Base-by-base conservation (phyloP, 768 basidiomycete genomes). In the Boletus rex-veris region DNA sequence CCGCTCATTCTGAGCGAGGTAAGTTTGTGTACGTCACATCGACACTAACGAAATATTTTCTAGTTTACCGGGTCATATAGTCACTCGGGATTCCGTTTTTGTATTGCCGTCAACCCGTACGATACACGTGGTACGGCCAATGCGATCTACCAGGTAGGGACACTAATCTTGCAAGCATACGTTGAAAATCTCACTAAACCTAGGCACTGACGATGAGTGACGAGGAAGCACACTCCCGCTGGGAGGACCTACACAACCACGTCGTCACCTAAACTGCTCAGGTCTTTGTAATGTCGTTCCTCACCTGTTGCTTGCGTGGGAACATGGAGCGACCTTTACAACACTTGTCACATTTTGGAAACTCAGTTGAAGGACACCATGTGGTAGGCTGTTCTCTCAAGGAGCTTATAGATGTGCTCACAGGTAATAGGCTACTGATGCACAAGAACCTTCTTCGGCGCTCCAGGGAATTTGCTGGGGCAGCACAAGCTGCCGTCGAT, bases 231-330 rank as follows among this genome's bases (percentile, higher is more conserved):
- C 65, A 70, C 18, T 80, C 81, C 11, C 83, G 90, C 5, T 93
- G 91, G 91, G 82, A 86, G 77, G 92, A 94, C 54, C 75, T 94
- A 0, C 89, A 93, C 67, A 83, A 81, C 56, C 92, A 94, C 58
- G 92, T 94, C 47, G 83, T 83, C 12, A 88, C 88, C 0, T 92
- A 94, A 66, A 92, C 88, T 0, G 90, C 92, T 0, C 92, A 94
- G 62, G 77, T 86, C 0, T 94, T 92, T 67, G 85, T 86, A 39
- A 88, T 78, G 4, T 80, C 83, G 5, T 92, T 92, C 81, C 80
- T 92, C 57, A 85, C 80, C 6, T 81, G 90, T 15, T 84, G 82
- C 61, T 64, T 90, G 26, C 85, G 89, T 44, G 83, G 86, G 31
- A 79, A 89, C 64, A 80, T 82, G 10, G 88, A 91, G n/a, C n/a